Evolutionary conservation across 2,329 filamentous ascomycete species (phyloP).

Genomic region (Ploettnerulaceae sp.): DNA sequence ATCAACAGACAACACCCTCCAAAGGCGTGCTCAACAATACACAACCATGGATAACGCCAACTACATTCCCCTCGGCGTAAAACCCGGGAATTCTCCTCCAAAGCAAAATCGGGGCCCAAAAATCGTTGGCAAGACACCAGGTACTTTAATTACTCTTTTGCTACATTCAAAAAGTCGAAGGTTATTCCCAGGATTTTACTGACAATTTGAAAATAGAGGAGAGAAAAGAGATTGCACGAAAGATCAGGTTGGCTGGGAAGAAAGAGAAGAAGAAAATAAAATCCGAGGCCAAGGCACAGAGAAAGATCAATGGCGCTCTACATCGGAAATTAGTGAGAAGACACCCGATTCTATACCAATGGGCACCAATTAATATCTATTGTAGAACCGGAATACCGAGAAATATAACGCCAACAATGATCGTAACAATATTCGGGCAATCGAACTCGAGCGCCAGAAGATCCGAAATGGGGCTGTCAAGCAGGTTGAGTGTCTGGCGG

Average conservation of each 20-base stretch:
- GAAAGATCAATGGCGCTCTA: slow-evolving; percentile 26
- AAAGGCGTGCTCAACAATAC: no score
- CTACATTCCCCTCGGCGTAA: slow-evolving; percentile 14
- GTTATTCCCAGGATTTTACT: background rate
- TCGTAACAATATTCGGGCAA: slow-evolving; percentile 31
- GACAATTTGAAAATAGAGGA: slow-evolving; percentile 20
- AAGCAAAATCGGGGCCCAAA: background rate
- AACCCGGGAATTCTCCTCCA: background rate
- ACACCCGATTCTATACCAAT: background rate
- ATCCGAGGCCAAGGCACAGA: slow-evolving; percentile 26
- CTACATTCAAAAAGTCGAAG: background rate
- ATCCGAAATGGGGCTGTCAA: slow-evolving; percentile 31
- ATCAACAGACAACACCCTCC: background rate
- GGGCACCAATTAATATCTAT: slow-evolving; percentile 1
- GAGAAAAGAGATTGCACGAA: slow-evolving; percentile 22
- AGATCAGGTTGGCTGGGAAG: slow-evolving; percentile 20
- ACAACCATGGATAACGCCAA: slow-evolving; percentile 13
- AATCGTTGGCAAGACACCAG: slow-evolving; percentile 12
- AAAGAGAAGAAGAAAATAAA: slow-evolving; percentile 30
- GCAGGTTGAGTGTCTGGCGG: slow-evolving; percentile 32
- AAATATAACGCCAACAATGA: slow-evolving; percentile 36
- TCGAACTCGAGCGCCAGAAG: slow-evolving; percentile 32
- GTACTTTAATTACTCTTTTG: slow-evolving; percentile 5
- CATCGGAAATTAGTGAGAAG: slow-evolving; percentile 23
- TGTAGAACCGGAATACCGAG: slow-evolving; percentile 32